phyloP scores from a whole-genome alignment of 306 rosid species.

The Trifolium fragiferum region DNA sequence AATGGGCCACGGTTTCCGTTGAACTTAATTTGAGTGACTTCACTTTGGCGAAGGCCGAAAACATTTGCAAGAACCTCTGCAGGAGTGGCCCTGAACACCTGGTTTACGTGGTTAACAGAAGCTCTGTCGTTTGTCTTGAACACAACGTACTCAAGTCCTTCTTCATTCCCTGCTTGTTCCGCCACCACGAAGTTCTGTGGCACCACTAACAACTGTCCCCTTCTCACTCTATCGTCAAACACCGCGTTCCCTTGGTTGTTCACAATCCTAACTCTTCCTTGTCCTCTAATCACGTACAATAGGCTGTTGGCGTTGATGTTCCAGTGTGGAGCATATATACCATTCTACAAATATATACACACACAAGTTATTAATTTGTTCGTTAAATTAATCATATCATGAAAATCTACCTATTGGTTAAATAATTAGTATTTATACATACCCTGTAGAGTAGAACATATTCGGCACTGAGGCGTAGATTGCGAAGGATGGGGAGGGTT shows the following conservation, averaged over 20 bases:
- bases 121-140: conserved; percentile 71
- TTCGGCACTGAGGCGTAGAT: conserved; percentile 53
- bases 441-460: conserved; percentile 51
- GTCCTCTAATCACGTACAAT: conserved; percentile 56
- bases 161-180: conserved; percentile 42
- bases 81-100: conserved; percentile 49
- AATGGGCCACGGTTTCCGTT: conserved; percentile 39
- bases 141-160: conserved; percentile 63
- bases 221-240: conserved; percentile 47
- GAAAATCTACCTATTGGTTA: neutral
- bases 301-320: conserved; percentile 57
- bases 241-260: conserved; percentile 53
- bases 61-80: conserved; percentile 55
- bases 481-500: conserved; percentile 47
- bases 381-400: neutral
- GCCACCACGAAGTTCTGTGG: conserved; percentile 69
- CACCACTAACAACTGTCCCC: conserved; percentile 58
- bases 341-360: conserved; percentile 48
- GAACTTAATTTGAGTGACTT: conserved; percentile 52
- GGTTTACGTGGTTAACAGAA: conserved; percentile 41
- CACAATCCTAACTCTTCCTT: conserved; percentile 57
- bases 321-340: conserved; percentile 63
- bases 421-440: neutral
- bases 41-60: conserved; percentile 39
- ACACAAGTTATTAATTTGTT: neutral